A percentile compares a stretch with the other conserved stretches of the same genome.
Conservation (phyloP, 1,284 basidiomycete genomes). For the Ceratobasidium sp. region DNA sequence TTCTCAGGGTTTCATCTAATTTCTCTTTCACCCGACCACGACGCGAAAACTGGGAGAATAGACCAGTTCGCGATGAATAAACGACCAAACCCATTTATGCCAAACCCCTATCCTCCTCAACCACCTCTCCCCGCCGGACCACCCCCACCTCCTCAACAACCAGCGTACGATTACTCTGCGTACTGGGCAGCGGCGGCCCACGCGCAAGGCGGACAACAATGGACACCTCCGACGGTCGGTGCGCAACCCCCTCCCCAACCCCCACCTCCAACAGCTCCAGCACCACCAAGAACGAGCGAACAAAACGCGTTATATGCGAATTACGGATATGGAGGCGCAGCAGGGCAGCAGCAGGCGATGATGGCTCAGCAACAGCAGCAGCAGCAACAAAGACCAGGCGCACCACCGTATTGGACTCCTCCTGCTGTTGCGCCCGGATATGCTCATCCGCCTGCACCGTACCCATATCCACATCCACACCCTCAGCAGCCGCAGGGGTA, state of each 20-base stretch:
- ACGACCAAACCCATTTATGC: slow-evolving; percentile 52
- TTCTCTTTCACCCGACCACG: no score
- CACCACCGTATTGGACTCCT: slow-evolving; percentile 42
- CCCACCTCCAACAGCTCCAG: slow-evolving; percentile 66
- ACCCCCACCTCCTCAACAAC: slow-evolving; percentile 71
- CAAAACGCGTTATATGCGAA: slow-evolving; percentile 86
- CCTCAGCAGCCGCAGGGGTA: slow-evolving; percentile 51
- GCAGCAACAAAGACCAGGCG: slow-evolving; percentile 67
- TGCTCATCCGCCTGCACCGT: slow-evolving; percentile 27
- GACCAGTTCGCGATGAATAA: slow-evolving; percentile 50
- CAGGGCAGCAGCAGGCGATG: slow-evolving; percentile 39
- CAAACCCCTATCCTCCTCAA: slow-evolving; percentile 64
- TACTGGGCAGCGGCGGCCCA: slow-evolving; percentile 74
- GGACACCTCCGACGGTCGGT: slow-evolving; percentile 68
- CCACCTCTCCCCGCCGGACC: slow-evolving; percentile 81
- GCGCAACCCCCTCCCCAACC: slow-evolving; percentile 67
- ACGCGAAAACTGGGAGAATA: background rate
- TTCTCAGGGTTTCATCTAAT: no score
- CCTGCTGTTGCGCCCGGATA: slow-evolving; percentile 43
- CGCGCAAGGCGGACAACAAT: slow-evolving; percentile 64
- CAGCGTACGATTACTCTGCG: slow-evolving; percentile 72
- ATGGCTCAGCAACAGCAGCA: slow-evolving; percentile 62
- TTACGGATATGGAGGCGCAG: slow-evolving; percentile 77
- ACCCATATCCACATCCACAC: slow-evolving; percentile 43
- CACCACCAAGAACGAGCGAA: slow-evolving; percentile 54